Evolutionary conservation across 164 flowering plant species (phyloP).

Genomic region (Pachysandra terminalis): DNA sequence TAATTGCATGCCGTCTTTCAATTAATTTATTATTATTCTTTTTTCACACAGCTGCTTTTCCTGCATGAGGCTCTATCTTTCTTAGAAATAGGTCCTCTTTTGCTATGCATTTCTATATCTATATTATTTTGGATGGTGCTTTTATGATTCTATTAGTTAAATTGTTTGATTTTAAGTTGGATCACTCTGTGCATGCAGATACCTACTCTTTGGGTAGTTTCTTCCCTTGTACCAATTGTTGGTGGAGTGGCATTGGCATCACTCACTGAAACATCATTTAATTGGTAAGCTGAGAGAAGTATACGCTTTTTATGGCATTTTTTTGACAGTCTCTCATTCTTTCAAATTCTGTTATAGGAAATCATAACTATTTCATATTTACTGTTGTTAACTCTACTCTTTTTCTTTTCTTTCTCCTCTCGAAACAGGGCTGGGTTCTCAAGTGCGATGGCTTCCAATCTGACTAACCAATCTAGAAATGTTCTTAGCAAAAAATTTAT

Average conservation of each 20-base stretch:
- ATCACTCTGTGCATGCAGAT: slow-evolving; percentile 31
- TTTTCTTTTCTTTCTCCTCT: not conserved
- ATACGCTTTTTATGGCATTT: not conserved
- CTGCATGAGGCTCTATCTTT: no score
- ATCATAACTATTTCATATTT: not conserved
- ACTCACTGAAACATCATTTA: slow-evolving; percentile 85
- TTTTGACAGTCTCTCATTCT: not conserved
- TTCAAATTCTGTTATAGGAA: not conserved
- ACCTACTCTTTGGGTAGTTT: slow-evolving; percentile 79
- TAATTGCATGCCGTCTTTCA: no score
- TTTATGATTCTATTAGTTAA: not conserved
- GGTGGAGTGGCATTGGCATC: slow-evolving; percentile 98
- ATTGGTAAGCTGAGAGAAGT: slow-evolving; percentile 50
- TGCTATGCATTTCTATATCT: no score
- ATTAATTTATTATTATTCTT: no score
- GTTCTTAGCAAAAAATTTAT: slow-evolving; percentile 94
- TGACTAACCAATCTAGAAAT: slow-evolving; percentile 88
- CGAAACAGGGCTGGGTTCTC: slow-evolving; percentile 80
- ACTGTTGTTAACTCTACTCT: not conserved
- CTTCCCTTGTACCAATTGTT: slow-evolving; percentile 84
- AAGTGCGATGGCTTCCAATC: slow-evolving; percentile 99
- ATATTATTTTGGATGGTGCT: no score
- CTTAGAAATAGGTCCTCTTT: no score
- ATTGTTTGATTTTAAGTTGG: not conserved
- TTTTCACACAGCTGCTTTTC: no score